Conservation (phyloP, 2,329 filamentous ascomycete genomes). For the Sphaerulina vaccinii region DNA sequence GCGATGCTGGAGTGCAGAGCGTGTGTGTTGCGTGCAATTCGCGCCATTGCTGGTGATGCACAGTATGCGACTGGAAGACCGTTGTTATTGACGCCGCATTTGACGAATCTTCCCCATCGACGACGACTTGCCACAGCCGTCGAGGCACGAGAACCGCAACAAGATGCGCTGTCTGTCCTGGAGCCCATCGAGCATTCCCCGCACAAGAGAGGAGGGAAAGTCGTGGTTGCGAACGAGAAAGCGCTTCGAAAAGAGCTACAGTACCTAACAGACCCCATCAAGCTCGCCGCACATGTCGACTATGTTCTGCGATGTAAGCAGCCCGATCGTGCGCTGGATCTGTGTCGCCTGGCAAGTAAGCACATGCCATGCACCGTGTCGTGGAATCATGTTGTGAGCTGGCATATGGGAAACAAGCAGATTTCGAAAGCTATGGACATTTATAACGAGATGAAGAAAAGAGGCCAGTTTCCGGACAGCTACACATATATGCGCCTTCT, state of each 20-base stretch:
- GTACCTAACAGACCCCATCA: constrained; percentile 67
- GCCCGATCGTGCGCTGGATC: constrained; percentile 64
- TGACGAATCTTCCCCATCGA: constrained; percentile 3
- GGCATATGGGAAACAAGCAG: constrained; percentile 61
- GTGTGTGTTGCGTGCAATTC: constrained; percentile 46
- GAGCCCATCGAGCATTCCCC: constrained; percentile 21
- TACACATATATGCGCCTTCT: constrained; percentile 85
- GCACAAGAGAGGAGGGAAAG: constrained; percentile 8
- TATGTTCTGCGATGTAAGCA: constrained; percentile 59
- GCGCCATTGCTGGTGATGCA: constrained; percentile 40
- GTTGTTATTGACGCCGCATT: not conserved
- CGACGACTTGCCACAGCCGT: constrained; percentile 16
- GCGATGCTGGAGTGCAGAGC: constrained; percentile 50
- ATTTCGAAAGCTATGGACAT: constrained; percentile 69
- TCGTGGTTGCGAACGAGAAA: constrained; percentile 26
- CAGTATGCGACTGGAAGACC: constrained; percentile 8
- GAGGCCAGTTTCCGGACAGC: constrained; percentile 73
- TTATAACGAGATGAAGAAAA: constrained; percentile 99
- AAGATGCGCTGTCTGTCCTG: constrained; percentile 34
- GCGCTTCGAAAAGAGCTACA: constrained; percentile 57
- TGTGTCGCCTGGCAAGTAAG: constrained; percentile 69
- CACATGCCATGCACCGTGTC: constrained; percentile 66
- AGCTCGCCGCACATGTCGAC: constrained; percentile 67
- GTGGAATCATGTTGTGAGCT: constrained; percentile 84
- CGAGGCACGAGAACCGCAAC: constrained; percentile 2